Conservation (phyloP, 441 rosid genomes). For the Pelargonium citronellum region DNA sequence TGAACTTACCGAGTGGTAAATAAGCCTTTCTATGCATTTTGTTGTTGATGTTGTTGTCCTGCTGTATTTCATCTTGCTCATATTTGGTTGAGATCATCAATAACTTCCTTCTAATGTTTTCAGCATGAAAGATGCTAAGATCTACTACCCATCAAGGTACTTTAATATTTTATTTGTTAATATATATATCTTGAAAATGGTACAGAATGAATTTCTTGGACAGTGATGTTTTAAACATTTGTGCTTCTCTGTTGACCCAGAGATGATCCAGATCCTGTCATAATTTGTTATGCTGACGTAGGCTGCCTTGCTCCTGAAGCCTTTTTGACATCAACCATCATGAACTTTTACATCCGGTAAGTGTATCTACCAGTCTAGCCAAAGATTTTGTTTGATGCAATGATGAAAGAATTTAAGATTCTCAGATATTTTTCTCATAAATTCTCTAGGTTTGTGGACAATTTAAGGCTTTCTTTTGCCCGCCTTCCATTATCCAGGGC, state of each 20-base stretch:
- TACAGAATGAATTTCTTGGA: slow-evolving; percentile 9
- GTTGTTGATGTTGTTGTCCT: slow-evolving; percentile 7
- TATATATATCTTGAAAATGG: slow-evolving; percentile 7
- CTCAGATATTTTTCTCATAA: not conserved
- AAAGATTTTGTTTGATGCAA: not conserved
- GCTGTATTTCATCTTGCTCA: slow-evolving; percentile 11
- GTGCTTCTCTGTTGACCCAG: slow-evolving; percentile 35
- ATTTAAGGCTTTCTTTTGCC: not conserved
- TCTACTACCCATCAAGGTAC: slow-evolving; percentile 84
- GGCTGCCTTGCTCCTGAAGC: slow-evolving; percentile 58
- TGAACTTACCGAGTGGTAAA: slow-evolving; percentile 52
- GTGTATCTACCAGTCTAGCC: slow-evolving; percentile 11
- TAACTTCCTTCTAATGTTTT: slow-evolving; percentile 27
- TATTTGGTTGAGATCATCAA: slow-evolving; percentile 15
- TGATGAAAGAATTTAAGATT: not conserved
- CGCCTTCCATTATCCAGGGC: too few relatives aligned
- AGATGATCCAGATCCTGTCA: slow-evolving; percentile 61
- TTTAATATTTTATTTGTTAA: not conserved
- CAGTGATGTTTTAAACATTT: slow-evolving; percentile 7
- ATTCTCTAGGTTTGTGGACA: not conserved
- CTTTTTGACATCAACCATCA: slow-evolving; percentile 65
- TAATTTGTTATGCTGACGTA: slow-evolving; percentile 52
- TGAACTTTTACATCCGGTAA: slow-evolving; percentile 84
- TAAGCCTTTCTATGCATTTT: slow-evolving; percentile 1
- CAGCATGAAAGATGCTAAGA: slow-evolving; percentile 53